phyloP scores from a whole-genome alignment of 805 yeast genomes.

The Schizosaccharomyces octosporus region DNA sequence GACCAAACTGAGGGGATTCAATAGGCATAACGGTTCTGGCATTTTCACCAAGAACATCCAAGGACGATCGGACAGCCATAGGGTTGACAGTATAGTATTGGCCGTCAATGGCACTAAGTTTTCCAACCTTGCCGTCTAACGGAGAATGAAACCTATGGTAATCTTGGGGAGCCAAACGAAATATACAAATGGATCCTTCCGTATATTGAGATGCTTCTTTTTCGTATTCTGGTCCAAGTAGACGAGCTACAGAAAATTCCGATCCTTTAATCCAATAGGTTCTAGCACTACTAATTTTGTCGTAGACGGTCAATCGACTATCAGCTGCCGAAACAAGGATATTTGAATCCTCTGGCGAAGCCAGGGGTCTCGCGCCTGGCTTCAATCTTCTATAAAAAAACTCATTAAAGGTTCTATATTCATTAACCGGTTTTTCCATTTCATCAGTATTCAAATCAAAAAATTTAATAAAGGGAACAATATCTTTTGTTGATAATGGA shows the following conservation, averaged over 20 bases:
- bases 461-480: constrained; percentile 54
- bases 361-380: constrained; percentile 47
- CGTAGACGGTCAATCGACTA: constrained; percentile 54
- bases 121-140: constrained; percentile 46
- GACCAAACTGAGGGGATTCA: constrained; percentile 52
- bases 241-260: constrained; percentile 39
- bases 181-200: constrained; percentile 45
- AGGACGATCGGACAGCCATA: constrained; percentile 70
- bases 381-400: constrained; percentile 63
- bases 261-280: constrained; percentile 76
- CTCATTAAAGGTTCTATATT: constrained; percentile 56
- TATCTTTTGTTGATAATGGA: constrained; percentile 39
- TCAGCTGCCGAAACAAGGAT: constrained; percentile 66
- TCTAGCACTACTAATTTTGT: constrained; percentile 34
- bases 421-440: constrained; percentile 26
- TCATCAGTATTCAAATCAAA: constrained; percentile 59
- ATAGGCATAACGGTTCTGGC: constrained; percentile 58
- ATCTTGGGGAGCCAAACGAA: constrained; percentile 88
- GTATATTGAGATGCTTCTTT: constrained; percentile 15
- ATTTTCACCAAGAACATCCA: constrained; percentile 87
- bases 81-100: constrained; percentile 92
- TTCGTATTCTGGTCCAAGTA: constrained; percentile 24
- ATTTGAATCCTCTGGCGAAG: constrained; percentile 24
- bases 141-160: constrained; percentile 86
- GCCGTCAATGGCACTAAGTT: constrained; percentile 50